Conservation (phyloP, 1,284 basidiomycete genomes). For the Moesziomyces aphidis region DNA sequence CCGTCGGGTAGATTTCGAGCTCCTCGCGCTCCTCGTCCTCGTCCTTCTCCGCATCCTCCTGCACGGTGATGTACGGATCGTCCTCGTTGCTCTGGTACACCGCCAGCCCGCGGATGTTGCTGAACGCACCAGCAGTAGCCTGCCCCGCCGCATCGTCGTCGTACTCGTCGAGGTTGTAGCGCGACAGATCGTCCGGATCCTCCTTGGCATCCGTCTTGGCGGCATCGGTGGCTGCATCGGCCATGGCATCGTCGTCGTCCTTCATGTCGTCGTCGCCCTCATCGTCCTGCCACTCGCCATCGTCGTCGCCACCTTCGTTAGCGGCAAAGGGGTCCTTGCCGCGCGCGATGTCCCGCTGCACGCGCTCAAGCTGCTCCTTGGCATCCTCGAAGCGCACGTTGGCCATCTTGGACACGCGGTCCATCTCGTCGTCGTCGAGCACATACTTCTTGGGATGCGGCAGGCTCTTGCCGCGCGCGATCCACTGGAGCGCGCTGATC, state of each 20-base stretch:
- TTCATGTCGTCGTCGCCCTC: constrained; percentile 68
- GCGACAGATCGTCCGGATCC: constrained; percentile 81
- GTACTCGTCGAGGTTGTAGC: constrained; percentile 94
- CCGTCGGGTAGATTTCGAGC: constrained; percentile 86
- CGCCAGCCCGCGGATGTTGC: constrained; percentile 92
- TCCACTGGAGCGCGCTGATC: constrained; percentile 77
- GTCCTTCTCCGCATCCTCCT: constrained; percentile 77
- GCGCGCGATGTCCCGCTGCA: constrained; percentile 52
- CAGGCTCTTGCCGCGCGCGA: constrained; percentile 81
- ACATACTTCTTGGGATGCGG: constrained; percentile 87
- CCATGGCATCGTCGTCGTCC: constrained; percentile 73
- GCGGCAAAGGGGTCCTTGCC: constrained; percentile 53
- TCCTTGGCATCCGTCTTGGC: constrained; percentile 54
- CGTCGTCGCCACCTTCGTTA: constrained; percentile 36
- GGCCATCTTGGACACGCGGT: constrained; percentile 88
- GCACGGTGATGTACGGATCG: constrained; percentile 96
- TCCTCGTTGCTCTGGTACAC: constrained; percentile 92
- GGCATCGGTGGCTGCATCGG: constrained; percentile 69
- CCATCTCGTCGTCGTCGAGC: constrained; percentile 89
- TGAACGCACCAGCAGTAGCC: constrained; percentile 80
- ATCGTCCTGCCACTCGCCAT: constrained; percentile 50
- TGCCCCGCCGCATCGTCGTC: constrained; percentile 79
- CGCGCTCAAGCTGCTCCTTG: constrained; percentile 79
- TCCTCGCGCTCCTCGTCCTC: constrained; percentile 86
- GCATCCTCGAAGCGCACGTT: constrained; percentile 89